These are phyloP conservation scores for Pichia sp. DNA, from an alignment of 1,139 yeast species.

Conservation along the genomic window DNA sequence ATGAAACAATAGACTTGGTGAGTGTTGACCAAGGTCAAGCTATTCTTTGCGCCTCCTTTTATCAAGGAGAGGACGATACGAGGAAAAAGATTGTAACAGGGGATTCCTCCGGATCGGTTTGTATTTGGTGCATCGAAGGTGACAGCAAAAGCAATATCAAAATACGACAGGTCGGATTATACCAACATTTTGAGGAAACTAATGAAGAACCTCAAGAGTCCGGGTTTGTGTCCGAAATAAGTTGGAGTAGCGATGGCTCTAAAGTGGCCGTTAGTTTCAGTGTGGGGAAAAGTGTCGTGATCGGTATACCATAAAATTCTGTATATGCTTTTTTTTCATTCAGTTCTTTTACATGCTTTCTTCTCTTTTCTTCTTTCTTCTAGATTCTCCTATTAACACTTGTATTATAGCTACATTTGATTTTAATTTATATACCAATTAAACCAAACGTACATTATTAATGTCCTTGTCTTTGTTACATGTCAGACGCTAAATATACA, in stretches of 20 bases:
- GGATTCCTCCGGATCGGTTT: slow-evolving; percentile 54
- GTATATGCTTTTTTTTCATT: background rate
- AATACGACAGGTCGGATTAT: slow-evolving; percentile 17
- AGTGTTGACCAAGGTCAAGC: slow-evolving; percentile 45
- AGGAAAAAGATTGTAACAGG: slow-evolving; percentile 50
- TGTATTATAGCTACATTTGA: background rate
- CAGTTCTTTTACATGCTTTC: background rate
- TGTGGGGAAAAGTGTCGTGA: slow-evolving; percentile 23
- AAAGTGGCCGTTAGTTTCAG: slow-evolving; percentile 25
- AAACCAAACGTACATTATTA: background rate
- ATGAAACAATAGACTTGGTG: slow-evolving; percentile 37
- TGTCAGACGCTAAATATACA: background rate
- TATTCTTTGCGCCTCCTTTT: slow-evolving; percentile 48
- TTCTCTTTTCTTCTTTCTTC: background rate
- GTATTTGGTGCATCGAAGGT: slow-evolving; percentile 46
- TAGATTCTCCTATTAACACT: background rate
- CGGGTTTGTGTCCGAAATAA: slow-evolving; percentile 18
- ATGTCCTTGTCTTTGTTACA: background rate
- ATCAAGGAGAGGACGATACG: slow-evolving; percentile 40
- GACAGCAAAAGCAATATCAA: background rate
- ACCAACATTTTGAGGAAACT: slow-evolving; percentile 20
- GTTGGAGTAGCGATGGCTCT: slow-evolving; percentile 22
- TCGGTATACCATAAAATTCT: slow-evolving; percentile 14
- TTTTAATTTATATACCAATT: background rate
- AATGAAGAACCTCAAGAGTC: slow-evolving; percentile 2